Percentiles rank a stretch among this genome's conserved stretches.
phyloP scores from a whole-genome alignment of 768 basidiomycete species.

The Boletus patriciae region DNA sequence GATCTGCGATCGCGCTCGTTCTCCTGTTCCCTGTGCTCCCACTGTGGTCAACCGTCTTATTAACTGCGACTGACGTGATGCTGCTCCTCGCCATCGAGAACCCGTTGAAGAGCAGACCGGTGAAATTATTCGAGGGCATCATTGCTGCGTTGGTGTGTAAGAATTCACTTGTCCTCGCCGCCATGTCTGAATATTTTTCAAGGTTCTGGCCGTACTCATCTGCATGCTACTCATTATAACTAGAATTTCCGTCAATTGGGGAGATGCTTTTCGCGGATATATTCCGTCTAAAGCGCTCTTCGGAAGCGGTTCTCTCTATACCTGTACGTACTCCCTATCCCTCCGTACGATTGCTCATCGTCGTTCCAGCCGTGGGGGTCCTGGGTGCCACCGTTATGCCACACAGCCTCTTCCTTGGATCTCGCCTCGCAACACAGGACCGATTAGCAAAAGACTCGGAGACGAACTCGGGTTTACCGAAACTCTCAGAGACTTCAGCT shows the following conservation, averaged over 20 bases:
- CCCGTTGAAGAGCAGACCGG: conserved; percentile 64
- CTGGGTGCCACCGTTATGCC: conserved; percentile 91
- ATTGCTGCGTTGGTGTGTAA: conserved; percentile 59
- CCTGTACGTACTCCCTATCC: conserved; percentile 45
- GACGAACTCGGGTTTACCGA: conserved; percentile 16
- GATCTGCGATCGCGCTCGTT: conserved; percentile 78
- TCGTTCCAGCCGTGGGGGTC: conserved; percentile 60
- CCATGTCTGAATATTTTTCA: background rate
- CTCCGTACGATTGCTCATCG: conserved; percentile 13
- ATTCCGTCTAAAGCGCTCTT: conserved; percentile 69
- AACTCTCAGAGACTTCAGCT: conserved; percentile 1
- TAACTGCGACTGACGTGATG: conserved; percentile 69
- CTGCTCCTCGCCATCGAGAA: conserved; percentile 71
- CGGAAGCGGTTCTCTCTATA: conserved; percentile 57
- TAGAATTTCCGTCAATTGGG: conserved; percentile 70
- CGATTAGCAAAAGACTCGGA: conserved; percentile 45
- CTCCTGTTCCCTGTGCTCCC: conserved; percentile 70
- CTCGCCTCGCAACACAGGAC: conserved; percentile 81
- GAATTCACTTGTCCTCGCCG: background rate
- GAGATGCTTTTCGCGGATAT: conserved; percentile 69
- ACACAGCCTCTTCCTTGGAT: conserved; percentile 88
- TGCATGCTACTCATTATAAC: conserved; percentile 79
- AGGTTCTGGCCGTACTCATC: conserved; percentile 71
- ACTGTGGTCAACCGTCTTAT: conserved; percentile 67
- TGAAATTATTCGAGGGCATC: conserved; percentile 63